Percentiles rank a stretch among this genome's conserved stretches.
phyloP scores from a whole-genome alignment of 495 filamentous ascomycete species.

The Terfezia claveryi region DNA sequence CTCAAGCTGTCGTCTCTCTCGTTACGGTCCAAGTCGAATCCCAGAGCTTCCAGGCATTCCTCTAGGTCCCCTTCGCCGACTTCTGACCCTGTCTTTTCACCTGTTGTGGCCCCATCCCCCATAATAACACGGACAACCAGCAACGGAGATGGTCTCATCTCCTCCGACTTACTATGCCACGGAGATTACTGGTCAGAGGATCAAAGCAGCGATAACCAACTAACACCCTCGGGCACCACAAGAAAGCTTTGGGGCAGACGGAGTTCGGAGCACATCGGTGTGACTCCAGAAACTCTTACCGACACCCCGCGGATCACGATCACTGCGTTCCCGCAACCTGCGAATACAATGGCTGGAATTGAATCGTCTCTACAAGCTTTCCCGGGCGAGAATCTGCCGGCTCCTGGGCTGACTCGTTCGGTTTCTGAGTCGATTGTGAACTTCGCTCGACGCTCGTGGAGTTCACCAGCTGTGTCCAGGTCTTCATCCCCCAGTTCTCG shows the following conservation, averaged over 20 bases:
- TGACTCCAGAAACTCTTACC: background rate
- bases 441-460: slow-evolving; percentile 12
- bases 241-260: too few relatives aligned
- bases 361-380: background rate
- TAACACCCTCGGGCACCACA: background rate
- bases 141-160: background rate
- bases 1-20: background rate
- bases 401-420: background rate
- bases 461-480: slow-evolving; percentile 13
- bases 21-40: background rate
- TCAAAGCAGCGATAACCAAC: background rate
- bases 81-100: background rate
- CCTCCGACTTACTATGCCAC: background rate
- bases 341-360: slow-evolving; percentile 2
- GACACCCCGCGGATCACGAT: slow-evolving; percentile 13
- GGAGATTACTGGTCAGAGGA: background rate
- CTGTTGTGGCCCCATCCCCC: background rate
- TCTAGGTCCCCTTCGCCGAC: background rate
- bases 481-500: slow-evolving; percentile 17
- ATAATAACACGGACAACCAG: background rate
- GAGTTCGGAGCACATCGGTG: background rate
- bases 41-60: background rate
- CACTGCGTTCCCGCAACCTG: slow-evolving; percentile 14
- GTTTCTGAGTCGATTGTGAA: slow-evolving; percentile 7
- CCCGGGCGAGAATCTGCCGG: background rate